These are phyloP conservation scores for Coniferiporia weirii DNA, from an alignment of 1,284 basidiomycete species.

Conservation along the genomic window DNA sequence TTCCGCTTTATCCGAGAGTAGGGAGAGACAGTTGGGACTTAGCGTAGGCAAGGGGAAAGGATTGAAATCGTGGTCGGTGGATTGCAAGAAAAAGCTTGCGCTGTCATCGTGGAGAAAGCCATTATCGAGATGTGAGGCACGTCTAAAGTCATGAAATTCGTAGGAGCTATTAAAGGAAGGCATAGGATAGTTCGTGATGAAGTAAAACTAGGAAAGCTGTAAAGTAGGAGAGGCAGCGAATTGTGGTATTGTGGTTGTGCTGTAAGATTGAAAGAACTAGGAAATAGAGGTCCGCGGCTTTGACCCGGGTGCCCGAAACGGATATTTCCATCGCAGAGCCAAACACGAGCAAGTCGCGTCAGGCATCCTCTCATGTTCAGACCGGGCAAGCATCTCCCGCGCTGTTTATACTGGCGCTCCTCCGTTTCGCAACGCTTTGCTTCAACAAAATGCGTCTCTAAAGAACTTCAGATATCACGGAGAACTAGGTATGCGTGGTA, in stretches of 20 bases:
- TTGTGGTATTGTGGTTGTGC: conserved; percentile 9
- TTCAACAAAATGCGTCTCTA: neutral
- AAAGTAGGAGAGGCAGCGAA: neutral
- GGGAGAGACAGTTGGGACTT: neutral
- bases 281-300: too few species aligned
- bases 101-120: conserved; percentile 6
- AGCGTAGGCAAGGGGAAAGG: neutral
- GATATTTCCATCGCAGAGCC: neutral
- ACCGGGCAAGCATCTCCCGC: neutral
- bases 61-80: conserved; percentile 1
- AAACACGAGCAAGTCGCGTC: neutral
- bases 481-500: neutral
- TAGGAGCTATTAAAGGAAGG: conserved; percentile 1
- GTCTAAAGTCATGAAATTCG: neutral
- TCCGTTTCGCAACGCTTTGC: neutral
- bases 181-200: conserved; percentile 5
- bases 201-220: neutral
- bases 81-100: neutral
- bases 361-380: neutral
- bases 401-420: neutral
- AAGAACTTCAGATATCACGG: too few species aligned
- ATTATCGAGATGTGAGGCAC: conserved; percentile 7
- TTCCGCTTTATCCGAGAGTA: neutral
- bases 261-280: neutral
- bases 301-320: too few species aligned